phyloP scores from a whole-genome alignment of 2,329 filamentous ascomycete genomes.

The Neocucurbitaria cava region DNA sequence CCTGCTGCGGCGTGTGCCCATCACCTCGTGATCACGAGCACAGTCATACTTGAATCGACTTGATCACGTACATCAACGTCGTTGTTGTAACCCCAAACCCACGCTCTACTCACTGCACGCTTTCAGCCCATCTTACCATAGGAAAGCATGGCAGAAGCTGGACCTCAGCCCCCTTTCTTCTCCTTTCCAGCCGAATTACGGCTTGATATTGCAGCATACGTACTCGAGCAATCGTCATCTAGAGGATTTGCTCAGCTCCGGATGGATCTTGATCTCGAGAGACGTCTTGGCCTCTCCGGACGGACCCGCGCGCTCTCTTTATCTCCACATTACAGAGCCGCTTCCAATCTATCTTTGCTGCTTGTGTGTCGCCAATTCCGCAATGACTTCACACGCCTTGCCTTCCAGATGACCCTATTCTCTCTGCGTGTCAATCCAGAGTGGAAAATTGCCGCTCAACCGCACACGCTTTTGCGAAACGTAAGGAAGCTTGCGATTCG shows the following conservation, averaged over 20 bases:
- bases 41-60: no score
- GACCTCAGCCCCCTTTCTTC: conserved; percentile 21
- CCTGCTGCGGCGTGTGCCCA: not conserved
- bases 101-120: not conserved
- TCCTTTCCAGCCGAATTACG: conserved; percentile 48
- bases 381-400: conserved; percentile 44
- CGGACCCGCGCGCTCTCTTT: not conserved
- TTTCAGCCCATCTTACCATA: not conserved
- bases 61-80: not conserved
- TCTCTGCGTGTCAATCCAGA: conserved; percentile 21
- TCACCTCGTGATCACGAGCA: not conserved
- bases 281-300: no score
- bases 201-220: conserved; percentile 39
- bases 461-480: conserved; percentile 26
- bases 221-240: conserved; percentile 30
- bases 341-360: conserved; percentile 39
- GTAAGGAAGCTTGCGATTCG: conserved; percentile 42
- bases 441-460: conserved; percentile 22
- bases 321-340: conserved; percentile 17
- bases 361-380: conserved; percentile 49
- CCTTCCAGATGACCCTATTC: conserved; percentile 47
- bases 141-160: conserved; percentile 1
- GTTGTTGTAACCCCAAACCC: not conserved
- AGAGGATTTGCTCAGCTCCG: no score
- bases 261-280: no score